A percentile compares a stretch with the other conserved stretches of the same genome.
phyloP scores from a whole-genome alignment of 2,329 filamentous ascomycete species.

The Emergomyces pasteurianus region DNA sequence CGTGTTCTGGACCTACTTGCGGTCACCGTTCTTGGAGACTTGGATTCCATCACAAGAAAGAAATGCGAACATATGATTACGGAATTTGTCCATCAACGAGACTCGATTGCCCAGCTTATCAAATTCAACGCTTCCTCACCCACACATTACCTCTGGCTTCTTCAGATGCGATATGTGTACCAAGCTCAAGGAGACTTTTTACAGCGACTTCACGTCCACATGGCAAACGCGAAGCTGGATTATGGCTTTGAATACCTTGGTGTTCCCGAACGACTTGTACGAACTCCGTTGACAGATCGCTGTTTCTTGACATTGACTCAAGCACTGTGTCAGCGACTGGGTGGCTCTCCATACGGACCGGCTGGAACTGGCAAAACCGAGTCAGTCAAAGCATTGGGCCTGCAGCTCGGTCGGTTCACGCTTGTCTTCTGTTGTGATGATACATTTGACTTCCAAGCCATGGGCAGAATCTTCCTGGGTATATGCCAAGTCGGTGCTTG shows the following conservation, averaged over 20 bases:
- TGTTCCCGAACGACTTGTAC: slow-evolving; percentile 88
- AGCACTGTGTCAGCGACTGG: slow-evolving; percentile 84
- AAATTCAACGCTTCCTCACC: slow-evolving; percentile 60
- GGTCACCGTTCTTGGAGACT: slow-evolving; percentile 76
- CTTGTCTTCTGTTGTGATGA: slow-evolving; percentile 99
- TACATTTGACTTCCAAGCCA: slow-evolving; percentile 98
- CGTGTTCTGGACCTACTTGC: slow-evolving; percentile 77
- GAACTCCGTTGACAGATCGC: slow-evolving; percentile 91
- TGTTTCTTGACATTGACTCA: slow-evolving; percentile 98
- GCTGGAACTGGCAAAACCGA: slow-evolving; percentile 98
- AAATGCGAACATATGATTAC: slow-evolving; percentile 99
- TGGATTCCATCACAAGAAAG: slow-evolving; percentile 77
- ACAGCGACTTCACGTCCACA: slow-evolving; percentile 76
- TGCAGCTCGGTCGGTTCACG: slow-evolving; percentile 93
- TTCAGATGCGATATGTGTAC: slow-evolving; percentile 97
- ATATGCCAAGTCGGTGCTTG: slow-evolving; percentile 98
- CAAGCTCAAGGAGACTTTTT: slow-evolving; percentile 66
- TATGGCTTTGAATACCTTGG: slow-evolving; percentile 98
- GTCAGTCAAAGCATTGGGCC: slow-evolving; percentile 92
- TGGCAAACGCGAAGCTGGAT: slow-evolving; percentile 89
- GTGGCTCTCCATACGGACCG: slow-evolving; percentile 92
- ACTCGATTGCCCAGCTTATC: slow-evolving; percentile 78
- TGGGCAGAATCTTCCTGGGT: slow-evolving; percentile 98
- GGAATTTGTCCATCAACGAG: slow-evolving; percentile 94
- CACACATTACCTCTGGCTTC: slow-evolving; percentile 79